These are phyloP conservation scores for Fusarium sp. DNA, from an alignment of 2,329 filamentous ascomycete species.

Conservation along the genomic window DNA sequence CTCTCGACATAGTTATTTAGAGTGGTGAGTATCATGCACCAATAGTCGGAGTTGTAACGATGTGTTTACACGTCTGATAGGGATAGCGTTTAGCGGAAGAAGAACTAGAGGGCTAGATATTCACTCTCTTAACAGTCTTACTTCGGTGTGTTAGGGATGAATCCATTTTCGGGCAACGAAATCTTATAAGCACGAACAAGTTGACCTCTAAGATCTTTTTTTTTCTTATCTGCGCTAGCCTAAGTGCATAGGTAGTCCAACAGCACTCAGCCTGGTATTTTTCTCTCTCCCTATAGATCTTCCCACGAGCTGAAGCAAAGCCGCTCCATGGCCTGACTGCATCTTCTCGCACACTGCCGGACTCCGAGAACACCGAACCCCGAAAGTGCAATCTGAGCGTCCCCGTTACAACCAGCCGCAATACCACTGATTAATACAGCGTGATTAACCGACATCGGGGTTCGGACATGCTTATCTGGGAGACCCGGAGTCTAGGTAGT, in stretches of 20 bases:
- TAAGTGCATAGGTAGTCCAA: no score
- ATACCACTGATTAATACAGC: not conserved
- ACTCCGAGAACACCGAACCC: not conserved
- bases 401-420: not conserved
- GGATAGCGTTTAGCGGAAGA: not conserved
- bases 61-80: not conserved
- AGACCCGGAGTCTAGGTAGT: not conserved
- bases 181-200: no score
- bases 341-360: not conserved
- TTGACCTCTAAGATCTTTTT: no score
- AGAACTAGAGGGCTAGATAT: not conserved
- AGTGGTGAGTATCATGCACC: not conserved
- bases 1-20: no score
- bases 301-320: no score
- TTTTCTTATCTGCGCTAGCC: no score
- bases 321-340: no score
- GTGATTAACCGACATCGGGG: not conserved
- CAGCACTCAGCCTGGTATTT: no score
- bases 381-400: not conserved
- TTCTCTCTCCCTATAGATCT: no score
- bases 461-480: not conserved
- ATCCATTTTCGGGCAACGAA: no score
- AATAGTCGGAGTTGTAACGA: not conserved
- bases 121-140: not conserved
- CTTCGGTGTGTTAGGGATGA: not conserved